Evolutionary conservation across 2,329 filamentous ascomycete species (phyloP).

Genomic region (Ilyonectria destructans): DNA sequence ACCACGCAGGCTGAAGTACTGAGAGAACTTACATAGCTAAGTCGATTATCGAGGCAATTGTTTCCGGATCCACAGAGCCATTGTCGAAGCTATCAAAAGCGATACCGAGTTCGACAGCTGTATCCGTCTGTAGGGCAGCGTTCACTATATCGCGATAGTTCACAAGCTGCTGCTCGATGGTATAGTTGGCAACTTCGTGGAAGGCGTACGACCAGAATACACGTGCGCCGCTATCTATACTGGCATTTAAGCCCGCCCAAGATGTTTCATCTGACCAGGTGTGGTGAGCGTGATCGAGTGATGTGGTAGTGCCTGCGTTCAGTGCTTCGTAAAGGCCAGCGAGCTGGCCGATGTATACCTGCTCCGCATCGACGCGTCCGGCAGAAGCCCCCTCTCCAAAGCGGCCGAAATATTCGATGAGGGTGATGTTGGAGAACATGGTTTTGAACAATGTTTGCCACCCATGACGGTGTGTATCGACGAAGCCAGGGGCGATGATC

Average conservation of each 20-base stretch:
- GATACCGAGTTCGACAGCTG: slow-evolving; percentile 57
- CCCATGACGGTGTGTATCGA: slow-evolving; percentile 62
- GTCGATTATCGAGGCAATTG: slow-evolving; percentile 44
- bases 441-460: slow-evolving; percentile 65
- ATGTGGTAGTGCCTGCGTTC: slow-evolving; percentile 69
- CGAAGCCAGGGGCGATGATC: slow-evolving; percentile 70
- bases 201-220: slow-evolving; percentile 65
- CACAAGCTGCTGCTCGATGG: slow-evolving; percentile 56
- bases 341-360: slow-evolving; percentile 64
- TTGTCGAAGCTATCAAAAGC: slow-evolving; percentile 59
- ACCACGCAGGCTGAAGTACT: too few relatives aligned
- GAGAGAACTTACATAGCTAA: slow-evolving; percentile 45
- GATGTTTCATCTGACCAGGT: slow-evolving; percentile 59
- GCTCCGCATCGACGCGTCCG: slow-evolving; percentile 57
- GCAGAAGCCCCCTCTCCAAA: slow-evolving; percentile 56
- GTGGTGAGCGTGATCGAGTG: slow-evolving; percentile 52
- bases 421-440: slow-evolving; percentile 65
- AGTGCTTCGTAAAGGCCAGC: slow-evolving; percentile 66
- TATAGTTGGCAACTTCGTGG: slow-evolving; percentile 54
- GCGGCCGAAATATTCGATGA: slow-evolving; percentile 64
- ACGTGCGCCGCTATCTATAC: slow-evolving; percentile 64
- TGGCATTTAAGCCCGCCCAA: slow-evolving; percentile 63
- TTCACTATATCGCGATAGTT: slow-evolving; percentile 58
- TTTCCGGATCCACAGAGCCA: slow-evolving; percentile 35
- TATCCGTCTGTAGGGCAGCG: slow-evolving; percentile 44